A percentile compares a stretch with the other conserved stretches of the same genome.
These are phyloP conservation scores for Parascedosporium putredinis DNA, from an alignment of 2,329 filamentous ascomycete species.

Conservation along the genomic window DNA sequence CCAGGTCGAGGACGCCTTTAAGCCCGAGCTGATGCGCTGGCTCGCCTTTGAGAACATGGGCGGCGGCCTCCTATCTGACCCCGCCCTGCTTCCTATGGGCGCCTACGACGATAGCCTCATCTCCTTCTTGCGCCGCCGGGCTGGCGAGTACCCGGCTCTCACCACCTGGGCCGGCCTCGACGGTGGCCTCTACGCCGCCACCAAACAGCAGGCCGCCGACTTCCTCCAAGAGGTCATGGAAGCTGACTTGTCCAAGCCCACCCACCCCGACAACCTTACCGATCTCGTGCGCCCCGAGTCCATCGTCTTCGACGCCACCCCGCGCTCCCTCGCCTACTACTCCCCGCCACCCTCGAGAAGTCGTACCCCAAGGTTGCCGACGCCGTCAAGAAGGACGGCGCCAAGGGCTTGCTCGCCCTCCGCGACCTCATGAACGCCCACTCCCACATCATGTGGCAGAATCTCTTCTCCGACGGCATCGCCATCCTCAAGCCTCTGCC, in stretches of 20 bases:
- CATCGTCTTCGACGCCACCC: conserved; percentile 55
- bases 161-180: conserved; percentile 65
- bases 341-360: conserved; percentile 47
- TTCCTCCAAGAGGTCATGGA: conserved; percentile 51
- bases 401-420: conserved; percentile 54
- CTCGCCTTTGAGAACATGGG: conserved; percentile 89
- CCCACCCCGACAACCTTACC: conserved; percentile 51
- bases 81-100: conserved; percentile 77
- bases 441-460: conserved; percentile 77
- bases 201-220: conserved; percentile 51
- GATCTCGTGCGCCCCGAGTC: conserved; percentile 47
- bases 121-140: conserved; percentile 52
- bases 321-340: conserved; percentile 70
- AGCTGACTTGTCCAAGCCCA: conserved; percentile 41
- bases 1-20: conserved; percentile 50
- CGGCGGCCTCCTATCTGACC: conserved; percentile 68
- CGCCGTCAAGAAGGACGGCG: conserved; percentile 44
- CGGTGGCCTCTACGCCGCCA: conserved; percentile 63
- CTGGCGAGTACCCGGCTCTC: conserved; percentile 60
- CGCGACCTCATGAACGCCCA: conserved; percentile 73
- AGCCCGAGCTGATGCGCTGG: conserved; percentile 70
- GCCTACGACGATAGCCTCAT: conserved; percentile 62
- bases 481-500: conserved; percentile 71
- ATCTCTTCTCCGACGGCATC: conserved; percentile 65
- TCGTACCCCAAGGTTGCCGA: conserved; percentile 60